These are phyloP conservation scores for Penicillium lividum DNA, from an alignment of 495 filamentous ascomycete species.

Conservation along the genomic window DNA sequence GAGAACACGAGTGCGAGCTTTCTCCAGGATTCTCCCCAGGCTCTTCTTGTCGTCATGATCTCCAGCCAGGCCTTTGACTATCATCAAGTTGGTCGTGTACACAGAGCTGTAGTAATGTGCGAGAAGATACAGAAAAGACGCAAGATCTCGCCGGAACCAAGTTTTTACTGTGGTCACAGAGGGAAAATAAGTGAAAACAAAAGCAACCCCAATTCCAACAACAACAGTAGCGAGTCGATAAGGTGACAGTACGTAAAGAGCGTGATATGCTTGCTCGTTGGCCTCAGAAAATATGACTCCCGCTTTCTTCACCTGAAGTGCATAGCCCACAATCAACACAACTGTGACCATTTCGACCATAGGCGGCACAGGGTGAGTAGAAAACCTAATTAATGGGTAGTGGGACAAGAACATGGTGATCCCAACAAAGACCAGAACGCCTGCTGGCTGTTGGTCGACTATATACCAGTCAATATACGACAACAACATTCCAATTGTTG, in stretches of 20 bases:
- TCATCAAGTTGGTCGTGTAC: slow-evolving; percentile 61
- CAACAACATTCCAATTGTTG: slow-evolving; percentile 56
- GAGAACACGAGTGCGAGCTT: slow-evolving; percentile 29
- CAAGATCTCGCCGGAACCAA: slow-evolving; percentile 62
- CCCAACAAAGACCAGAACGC: slow-evolving; percentile 69
- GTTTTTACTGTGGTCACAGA: slow-evolving; percentile 70
- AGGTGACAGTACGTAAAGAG: slow-evolving; percentile 65
- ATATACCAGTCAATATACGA: slow-evolving; percentile 74
- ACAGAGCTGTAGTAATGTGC: slow-evolving; percentile 71
- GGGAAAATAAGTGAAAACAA: slow-evolving; percentile 77
- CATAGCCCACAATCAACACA: slow-evolving; percentile 71
- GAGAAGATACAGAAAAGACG: slow-evolving; percentile 65
- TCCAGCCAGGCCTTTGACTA: slow-evolving; percentile 60
- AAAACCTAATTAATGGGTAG: slow-evolving; percentile 67
- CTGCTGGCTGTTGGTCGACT: slow-evolving; percentile 59
- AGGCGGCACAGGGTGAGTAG: slow-evolving; percentile 57
- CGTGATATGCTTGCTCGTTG: slow-evolving; percentile 69
- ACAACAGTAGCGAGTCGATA: slow-evolving; percentile 69
- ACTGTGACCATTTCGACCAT: slow-evolving; percentile 67
- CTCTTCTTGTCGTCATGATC: slow-evolving; percentile 23
- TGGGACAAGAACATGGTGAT: slow-evolving; percentile 58
- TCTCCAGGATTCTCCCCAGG: slow-evolving; percentile 17
- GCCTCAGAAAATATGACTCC: slow-evolving; percentile 53
- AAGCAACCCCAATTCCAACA: slow-evolving; percentile 67
- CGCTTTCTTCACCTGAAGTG: slow-evolving; percentile 68